Base-by-base conservation (phyloP, 2,329 filamentous ascomycete genomes). In the Helminthosporium solani region DNA sequence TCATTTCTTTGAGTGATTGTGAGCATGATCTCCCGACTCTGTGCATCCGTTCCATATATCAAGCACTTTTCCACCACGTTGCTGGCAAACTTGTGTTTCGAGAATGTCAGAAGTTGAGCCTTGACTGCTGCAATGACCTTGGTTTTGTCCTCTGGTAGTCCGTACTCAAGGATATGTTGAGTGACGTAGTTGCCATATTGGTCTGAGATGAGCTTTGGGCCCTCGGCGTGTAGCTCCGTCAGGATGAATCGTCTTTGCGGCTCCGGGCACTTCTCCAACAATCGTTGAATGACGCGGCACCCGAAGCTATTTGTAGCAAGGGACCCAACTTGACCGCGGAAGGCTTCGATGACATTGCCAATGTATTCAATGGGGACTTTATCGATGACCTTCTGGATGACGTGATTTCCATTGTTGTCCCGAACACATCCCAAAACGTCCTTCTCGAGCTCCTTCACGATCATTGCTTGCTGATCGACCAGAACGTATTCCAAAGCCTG, bases 51-150 rank as follows among this genome's bases (percentile, higher is more conserved):
- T 16, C 88, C 89, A 56, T 79, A 81, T 44, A 86, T 77, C 49
- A 97, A 86, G 65, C 90, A 95, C 70, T 90, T 92, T 71, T 99
- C 94, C 0, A 99, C 92, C 2, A 99, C 92, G 60, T 99, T 97
- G 63, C 91, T 96, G 0, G 94, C 92, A 63, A 89, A 95, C 68
- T 99, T 99, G 75, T 97, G 90, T 75, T 90, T 96, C 20, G 90
- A 96, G 58, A 90, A 85, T 1, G 75, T 73, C 31, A 96, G 71
- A 2, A 96, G 75, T 46, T 90, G 82, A 11, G 78, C 76, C 54
- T 85, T 84, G 53, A 97, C 86, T 37, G 90, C 75, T 20, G 78
- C 73, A 45, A 96, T 87, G 60, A 96, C 86, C 58, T 78, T 82
- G 12, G 78, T 77, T 16, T 85, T 82, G 61, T 96, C 90, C 45